These are phyloP conservation scores for Coffea eugenioides DNA, from an alignment of 257 asterid genomes.

Conservation along the genomic window DNA sequence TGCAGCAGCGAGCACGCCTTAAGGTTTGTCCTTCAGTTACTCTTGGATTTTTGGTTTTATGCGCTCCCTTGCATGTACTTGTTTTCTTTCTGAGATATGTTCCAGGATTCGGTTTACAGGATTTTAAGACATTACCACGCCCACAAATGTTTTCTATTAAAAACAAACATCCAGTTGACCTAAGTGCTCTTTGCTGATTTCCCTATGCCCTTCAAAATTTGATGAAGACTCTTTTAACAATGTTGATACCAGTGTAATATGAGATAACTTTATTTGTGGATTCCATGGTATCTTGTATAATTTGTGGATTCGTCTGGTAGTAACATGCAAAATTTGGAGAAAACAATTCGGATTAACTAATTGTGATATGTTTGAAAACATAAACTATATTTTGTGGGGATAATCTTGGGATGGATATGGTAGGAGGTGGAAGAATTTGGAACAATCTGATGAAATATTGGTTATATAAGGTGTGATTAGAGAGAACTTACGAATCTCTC, in stretches of 20 bases:
- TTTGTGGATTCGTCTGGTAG: background rate
- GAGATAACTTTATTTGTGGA: background rate
- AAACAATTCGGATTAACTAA: background rate
- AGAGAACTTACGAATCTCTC: background rate
- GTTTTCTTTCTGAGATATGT: background rate
- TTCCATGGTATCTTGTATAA: background rate
- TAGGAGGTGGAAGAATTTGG: background rate
- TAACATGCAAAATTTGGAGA: background rate
- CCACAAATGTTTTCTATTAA: too few relatives aligned
- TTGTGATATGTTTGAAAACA: background rate
- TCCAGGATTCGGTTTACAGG: background rate
- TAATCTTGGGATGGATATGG: background rate
- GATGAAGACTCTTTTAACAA: background rate
- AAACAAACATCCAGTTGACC: too few relatives aligned
- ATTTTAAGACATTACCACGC: background rate
- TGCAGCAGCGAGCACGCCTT: slow-evolving; percentile 97
- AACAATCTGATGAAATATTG: background rate
- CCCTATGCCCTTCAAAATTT: background rate
- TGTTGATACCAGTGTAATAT: too few relatives aligned
- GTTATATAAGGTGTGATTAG: background rate
- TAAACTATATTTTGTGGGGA: background rate
- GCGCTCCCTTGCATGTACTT: slow-evolving; percentile 14
- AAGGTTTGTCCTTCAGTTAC: slow-evolving; percentile 45
- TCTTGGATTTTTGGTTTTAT: background rate
- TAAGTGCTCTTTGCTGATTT: background rate